phyloP scores from a whole-genome alignment of 495 filamentous ascomycete species.

The Penicillium diatomitis region DNA sequence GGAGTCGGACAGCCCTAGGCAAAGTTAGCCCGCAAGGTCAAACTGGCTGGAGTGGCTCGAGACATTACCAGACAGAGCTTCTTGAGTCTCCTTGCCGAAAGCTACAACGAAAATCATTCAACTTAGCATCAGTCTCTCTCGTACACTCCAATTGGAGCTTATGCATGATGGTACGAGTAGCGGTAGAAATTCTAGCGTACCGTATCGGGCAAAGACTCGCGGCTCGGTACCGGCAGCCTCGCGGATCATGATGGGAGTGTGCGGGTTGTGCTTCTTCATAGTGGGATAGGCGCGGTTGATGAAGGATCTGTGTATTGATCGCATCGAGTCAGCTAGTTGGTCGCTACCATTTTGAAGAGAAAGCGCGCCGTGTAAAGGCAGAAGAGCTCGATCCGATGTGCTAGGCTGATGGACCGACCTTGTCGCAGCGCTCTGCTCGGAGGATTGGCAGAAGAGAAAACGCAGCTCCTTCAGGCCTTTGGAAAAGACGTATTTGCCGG shows the following conservation, averaged over 20 bases:
- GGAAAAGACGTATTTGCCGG: constrained; percentile 83
- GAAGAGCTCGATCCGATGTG: too few relatives aligned
- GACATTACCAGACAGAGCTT: constrained; percentile 61
- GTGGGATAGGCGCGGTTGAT: constrained; percentile 86
- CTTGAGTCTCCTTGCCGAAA: constrained; percentile 80
- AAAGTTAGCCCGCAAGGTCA: constrained; percentile 9
- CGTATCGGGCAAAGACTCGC: constrained; percentile 85
- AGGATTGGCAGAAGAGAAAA: constrained; percentile 92
- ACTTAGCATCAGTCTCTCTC: constrained; percentile 2
- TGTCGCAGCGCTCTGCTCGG: constrained; percentile 74
- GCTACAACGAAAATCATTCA: constrained; percentile 36
- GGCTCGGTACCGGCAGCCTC: constrained; percentile 78
- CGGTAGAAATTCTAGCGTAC: constrained; percentile 39
- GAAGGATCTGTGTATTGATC: constrained; percentile 56
- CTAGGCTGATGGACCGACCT: constrained; percentile 44
- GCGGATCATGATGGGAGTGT: constrained; percentile 87
- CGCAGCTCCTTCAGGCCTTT: constrained; percentile 88
- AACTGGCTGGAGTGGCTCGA: background rate
- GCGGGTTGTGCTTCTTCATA: constrained; percentile 98
- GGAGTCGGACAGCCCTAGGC: constrained; percentile 72
- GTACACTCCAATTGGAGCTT: background rate
- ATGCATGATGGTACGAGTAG: background rate
- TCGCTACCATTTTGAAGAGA: background rate
- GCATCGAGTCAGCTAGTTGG: constrained; percentile 8
- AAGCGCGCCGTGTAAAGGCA: too few relatives aligned